Evolutionary conservation across 139 green algal genomes (phyloP), one percentile per base, ranked within the genome.

Genomic region (Mychonastes homosphaera): DNA sequence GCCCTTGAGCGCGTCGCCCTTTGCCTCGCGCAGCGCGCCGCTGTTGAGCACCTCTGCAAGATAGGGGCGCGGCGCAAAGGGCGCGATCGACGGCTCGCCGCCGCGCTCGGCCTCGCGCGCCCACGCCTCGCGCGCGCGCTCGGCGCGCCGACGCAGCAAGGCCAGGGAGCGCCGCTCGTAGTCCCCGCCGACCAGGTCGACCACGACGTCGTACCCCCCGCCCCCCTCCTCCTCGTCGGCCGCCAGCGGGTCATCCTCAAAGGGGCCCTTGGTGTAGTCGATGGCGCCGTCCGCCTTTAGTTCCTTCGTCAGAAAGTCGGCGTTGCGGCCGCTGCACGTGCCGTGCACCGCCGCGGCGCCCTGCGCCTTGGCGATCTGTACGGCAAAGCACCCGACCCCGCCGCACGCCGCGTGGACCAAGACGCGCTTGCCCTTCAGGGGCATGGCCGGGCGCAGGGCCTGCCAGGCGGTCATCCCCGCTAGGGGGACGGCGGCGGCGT

Each of bases 221-320:
- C 45, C n/a, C 3, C 46, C 30, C 2, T 26, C 47, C 18, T 46
- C 53, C 53, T 58, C 53, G n/a, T n/a, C n/a, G n/a, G n/a, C n/a
- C n/a, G n/a, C n/a, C n/a, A n/a, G n/a, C n/a, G n/a, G n/a, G n/a
- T n/a, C n/a, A n/a, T n/a, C n/a, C n/a, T n/a, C n/a, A n/a, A n/a
- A n/a, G n/a, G n/a, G n/a, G 30, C 70, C 40, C 58, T 73, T 58
- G n/a, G 59, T 83, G 58, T 85, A 83, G 59, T 85, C 73, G n/a
- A 85, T 75, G 0, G 67, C 76, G 33, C 46, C 35, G 59, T 84
- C 77, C 27, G 77, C 77, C 1, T 76, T 71, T 46, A 84, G 63
- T n/a, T 28, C 26, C 16, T 62, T 35, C 0, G 43, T 71, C 9
- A 77, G 60, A 51, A 77, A 82, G 9, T 67, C 75, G 7, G 56